A percentile compares a stretch with the other conserved stretches of the same genome.
Conservation (phyloP, 2,329 filamentous ascomycete genomes). For the Blumeria hordei region DNA sequence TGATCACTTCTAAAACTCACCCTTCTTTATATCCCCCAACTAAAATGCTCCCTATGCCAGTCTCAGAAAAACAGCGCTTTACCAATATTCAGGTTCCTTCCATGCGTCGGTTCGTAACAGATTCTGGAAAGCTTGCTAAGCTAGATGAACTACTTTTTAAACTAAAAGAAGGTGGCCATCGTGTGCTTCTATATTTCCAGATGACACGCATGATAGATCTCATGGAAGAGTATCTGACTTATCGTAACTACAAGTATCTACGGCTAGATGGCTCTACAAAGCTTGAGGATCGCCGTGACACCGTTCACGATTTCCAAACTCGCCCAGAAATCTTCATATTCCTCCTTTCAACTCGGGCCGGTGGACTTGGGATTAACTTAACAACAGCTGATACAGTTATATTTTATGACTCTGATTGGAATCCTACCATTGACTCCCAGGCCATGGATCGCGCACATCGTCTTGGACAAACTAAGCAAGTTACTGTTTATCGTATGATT, state of each 20-base stretch:
- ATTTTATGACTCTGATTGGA: conserved; percentile 99
- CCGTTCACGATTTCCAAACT: conserved; percentile 89
- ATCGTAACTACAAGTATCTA: conserved; percentile 97
- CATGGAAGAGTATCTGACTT: conserved; percentile 97
- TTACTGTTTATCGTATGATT: conserved; percentile 93
- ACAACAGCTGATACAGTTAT: conserved; percentile 95
- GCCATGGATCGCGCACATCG: conserved; percentile 98
- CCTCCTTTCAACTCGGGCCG: conserved; percentile 80
- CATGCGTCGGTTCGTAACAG: conserved; percentile 93
- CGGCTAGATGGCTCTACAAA: conserved; percentile 92
- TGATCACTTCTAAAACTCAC: conserved; percentile 52
- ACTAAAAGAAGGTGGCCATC: conserved; percentile 78
- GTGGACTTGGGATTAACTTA: conserved; percentile 93
- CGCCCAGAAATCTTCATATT: conserved; percentile 92
- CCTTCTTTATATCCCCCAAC: conserved; percentile 35
- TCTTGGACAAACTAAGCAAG: conserved; percentile 83
- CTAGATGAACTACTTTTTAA: conserved; percentile 69
- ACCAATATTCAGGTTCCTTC: conserved; percentile 83
- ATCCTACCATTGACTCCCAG: conserved; percentile 93
- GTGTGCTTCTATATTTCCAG: conserved; percentile 95
- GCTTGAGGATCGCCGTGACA: conserved; percentile 86
- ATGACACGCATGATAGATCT: conserved; percentile 99
- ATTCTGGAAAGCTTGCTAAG: conserved; percentile 86
- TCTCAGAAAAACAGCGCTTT: conserved; percentile 61
- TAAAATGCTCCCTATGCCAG: conserved; percentile 50